A percentile compares a stretch with the other conserved stretches of the same genome.
phyloP scores from a whole-genome alignment of 2,329 filamentous ascomycete species.

The Nemania diffusa region DNA sequence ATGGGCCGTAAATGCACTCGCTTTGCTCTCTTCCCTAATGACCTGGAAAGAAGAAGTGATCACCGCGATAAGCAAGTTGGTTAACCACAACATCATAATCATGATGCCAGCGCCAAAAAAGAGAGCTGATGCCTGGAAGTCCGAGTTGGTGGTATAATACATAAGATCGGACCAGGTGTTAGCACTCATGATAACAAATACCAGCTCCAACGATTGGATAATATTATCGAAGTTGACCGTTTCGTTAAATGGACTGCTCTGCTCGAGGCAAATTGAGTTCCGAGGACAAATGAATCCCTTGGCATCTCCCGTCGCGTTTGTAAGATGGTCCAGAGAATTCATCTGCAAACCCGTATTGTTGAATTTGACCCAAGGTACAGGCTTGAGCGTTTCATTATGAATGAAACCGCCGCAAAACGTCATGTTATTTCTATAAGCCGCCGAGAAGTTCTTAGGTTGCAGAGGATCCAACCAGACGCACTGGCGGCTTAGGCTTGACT shows the following conservation, averaged over 20 bases:
- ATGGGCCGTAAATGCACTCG: slow-evolving; percentile 88
- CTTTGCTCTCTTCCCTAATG: slow-evolving; percentile 94
- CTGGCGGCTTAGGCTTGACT: slow-evolving; percentile 79
- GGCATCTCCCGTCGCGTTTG: slow-evolving; percentile 60
- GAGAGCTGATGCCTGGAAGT: slow-evolving; percentile 86
- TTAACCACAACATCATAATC: slow-evolving; percentile 95
- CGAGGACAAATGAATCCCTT: slow-evolving; percentile 92
- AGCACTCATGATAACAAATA: slow-evolving; percentile 98
- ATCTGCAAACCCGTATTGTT: slow-evolving; percentile 33
- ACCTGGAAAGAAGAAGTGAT: slow-evolving; percentile 99
- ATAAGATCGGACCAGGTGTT: slow-evolving; percentile 97
- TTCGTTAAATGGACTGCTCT: slow-evolving; percentile 79
- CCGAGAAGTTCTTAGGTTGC: slow-evolving; percentile 63
- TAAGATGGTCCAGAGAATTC: slow-evolving; percentile 58
- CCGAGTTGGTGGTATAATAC: slow-evolving; percentile 91
- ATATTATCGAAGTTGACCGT: slow-evolving; percentile 98
- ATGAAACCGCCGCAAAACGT: slow-evolving; percentile 91
- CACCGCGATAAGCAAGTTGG: slow-evolving; percentile 93
- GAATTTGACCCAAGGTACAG: slow-evolving; percentile 74
- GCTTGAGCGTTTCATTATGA: slow-evolving; percentile 64
- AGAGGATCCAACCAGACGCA: slow-evolving; percentile 80
- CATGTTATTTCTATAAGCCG: slow-evolving; percentile 70
- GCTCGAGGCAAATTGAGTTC: slow-evolving; percentile 84
- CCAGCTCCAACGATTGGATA: slow-evolving; percentile 86
- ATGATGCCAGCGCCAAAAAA: slow-evolving; percentile 81